Evolutionary conservation across 2,329 filamentous ascomycete species (phyloP).

Genomic region (Alternaria incomplexa): DNA sequence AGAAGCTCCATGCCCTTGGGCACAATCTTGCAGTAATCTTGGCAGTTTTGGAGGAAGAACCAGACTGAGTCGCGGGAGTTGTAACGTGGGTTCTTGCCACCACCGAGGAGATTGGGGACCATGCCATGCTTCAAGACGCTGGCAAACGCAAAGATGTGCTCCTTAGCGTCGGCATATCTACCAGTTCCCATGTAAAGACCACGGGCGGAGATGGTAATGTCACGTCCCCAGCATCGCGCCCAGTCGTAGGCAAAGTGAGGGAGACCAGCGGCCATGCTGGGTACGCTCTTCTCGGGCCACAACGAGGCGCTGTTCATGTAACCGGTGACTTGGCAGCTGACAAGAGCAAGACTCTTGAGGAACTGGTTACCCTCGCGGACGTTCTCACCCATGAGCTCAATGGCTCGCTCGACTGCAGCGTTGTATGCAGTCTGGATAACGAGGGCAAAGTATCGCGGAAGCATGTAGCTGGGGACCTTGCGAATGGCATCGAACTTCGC

Average conservation of each 20-base stretch:
- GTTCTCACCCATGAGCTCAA: conserved; percentile 79
- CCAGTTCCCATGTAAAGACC: conserved; percentile 92
- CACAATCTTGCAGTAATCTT: conserved; percentile 85
- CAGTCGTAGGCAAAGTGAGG: conserved; percentile 94
- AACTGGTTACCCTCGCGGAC: conserved; percentile 86
- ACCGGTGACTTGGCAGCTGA: conserved; percentile 89
- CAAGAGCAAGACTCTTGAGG: conserved; percentile 84
- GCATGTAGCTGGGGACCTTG: conserved; percentile 82
- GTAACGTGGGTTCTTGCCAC: conserved; percentile 85
- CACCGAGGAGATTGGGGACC: conserved; percentile 92
- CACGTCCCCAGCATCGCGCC: conserved; percentile 96
- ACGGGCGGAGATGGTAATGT: conserved; percentile 94
- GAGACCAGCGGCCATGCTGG: conserved; percentile 87
- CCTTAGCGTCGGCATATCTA: conserved; percentile 84
- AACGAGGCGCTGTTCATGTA: conserved; percentile 88
- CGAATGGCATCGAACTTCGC: conserved; percentile 86
- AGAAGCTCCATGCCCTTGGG: conserved; percentile 78
- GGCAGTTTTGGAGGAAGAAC: conserved; percentile 97
- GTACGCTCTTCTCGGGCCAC: conserved; percentile 83
- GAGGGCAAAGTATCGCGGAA: conserved; percentile 92
- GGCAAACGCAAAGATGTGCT: conserved; percentile 93
- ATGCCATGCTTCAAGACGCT: conserved; percentile 98
- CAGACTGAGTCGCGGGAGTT: conserved; percentile 96
- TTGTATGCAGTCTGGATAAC: conserved; percentile 87
- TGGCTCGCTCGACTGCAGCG: conserved; percentile 77